phyloP scores from a whole-genome alignment of 1,139 yeast genomes.

The Saccharomyces hybrid region DNA sequence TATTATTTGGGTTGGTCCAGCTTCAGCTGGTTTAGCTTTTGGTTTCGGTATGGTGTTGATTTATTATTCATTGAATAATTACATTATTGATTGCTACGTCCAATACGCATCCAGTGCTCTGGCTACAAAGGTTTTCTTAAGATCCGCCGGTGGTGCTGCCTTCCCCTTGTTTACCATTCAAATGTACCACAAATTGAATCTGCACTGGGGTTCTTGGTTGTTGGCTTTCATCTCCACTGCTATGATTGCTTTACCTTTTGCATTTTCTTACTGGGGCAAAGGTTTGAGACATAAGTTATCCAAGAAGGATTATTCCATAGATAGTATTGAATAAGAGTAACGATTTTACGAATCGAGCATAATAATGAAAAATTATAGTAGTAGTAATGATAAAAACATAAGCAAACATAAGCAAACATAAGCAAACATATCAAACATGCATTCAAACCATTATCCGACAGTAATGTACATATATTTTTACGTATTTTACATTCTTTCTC shows the following conservation, averaged over 20 bases:
- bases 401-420: background rate
- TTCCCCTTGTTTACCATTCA: slow-evolving; percentile 68
- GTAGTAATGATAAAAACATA: background rate
- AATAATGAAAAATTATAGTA: background rate
- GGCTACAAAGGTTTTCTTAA: slow-evolving; percentile 81
- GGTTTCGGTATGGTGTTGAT: slow-evolving; percentile 90
- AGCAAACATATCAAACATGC: background rate
- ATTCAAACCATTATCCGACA: background rate
- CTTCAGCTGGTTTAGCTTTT: slow-evolving; percentile 80
- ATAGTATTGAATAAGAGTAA: slow-evolving; percentile 17
- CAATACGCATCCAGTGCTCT: slow-evolving; percentile 81
- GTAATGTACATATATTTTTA: background rate
- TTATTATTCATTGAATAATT: slow-evolving; percentile 79
- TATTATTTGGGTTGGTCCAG: slow-evolving; percentile 90
- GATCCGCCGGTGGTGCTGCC: slow-evolving; percentile 72
- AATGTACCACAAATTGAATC: slow-evolving; percentile 62
- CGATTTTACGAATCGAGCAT: background rate
- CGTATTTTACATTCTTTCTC: background rate
- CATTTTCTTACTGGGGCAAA: slow-evolving; percentile 65
- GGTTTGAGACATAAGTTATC: slow-evolving; percentile 55
- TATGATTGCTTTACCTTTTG: slow-evolving; percentile 79
- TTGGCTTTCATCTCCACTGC: slow-evolving; percentile 77
- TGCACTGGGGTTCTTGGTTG: slow-evolving; percentile 67
- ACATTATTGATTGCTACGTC: slow-evolving; percentile 80
- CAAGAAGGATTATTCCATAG: slow-evolving; percentile 52